These are phyloP conservation scores for Lepidium aucheri DNA, from an alignment of 345 rosid genomes.

Conservation along the genomic window DNA sequence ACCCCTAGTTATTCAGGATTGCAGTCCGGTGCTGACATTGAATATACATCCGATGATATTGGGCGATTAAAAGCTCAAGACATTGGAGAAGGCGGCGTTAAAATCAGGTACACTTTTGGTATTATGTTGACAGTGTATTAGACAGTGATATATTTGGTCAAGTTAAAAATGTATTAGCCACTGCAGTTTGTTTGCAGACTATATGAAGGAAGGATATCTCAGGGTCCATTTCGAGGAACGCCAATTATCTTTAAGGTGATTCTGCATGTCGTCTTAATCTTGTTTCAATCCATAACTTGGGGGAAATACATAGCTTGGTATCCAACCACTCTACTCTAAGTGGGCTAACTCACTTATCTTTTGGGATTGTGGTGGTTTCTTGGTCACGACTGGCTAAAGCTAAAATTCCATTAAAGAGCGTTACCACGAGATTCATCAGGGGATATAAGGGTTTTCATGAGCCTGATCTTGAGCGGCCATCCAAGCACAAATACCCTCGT, in stretches of 20 bases:
- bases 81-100: slow-evolving; percentile 83
- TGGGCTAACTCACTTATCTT: no score
- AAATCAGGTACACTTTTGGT: slow-evolving; percentile 51
- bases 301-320: no score
- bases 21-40: slow-evolving; percentile 42
- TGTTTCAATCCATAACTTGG: no score
- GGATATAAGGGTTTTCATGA: no score
- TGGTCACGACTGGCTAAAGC: no score
- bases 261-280: background rate
- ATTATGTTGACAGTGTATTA: background rate
- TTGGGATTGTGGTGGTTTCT: no score
- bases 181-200: slow-evolving; percentile 74
- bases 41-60: slow-evolving; percentile 30
- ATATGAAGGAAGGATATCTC: slow-evolving; percentile 84
- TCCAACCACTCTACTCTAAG: no score
- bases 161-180: slow-evolving; percentile 22
- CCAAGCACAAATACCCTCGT: no score
- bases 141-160: slow-evolving; percentile 3
- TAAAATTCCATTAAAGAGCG: no score
- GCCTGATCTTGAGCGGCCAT: no score
- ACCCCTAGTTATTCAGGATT: slow-evolving; percentile 58
- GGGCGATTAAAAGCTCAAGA: slow-evolving; percentile 62
- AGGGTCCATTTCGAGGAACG: slow-evolving; percentile 63
- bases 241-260: slow-evolving; percentile 67
- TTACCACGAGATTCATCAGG: no score